phyloP scores from a whole-genome alignment of 2,329 filamentous ascomycete species.

The Colletotrichum sp. region DNA sequence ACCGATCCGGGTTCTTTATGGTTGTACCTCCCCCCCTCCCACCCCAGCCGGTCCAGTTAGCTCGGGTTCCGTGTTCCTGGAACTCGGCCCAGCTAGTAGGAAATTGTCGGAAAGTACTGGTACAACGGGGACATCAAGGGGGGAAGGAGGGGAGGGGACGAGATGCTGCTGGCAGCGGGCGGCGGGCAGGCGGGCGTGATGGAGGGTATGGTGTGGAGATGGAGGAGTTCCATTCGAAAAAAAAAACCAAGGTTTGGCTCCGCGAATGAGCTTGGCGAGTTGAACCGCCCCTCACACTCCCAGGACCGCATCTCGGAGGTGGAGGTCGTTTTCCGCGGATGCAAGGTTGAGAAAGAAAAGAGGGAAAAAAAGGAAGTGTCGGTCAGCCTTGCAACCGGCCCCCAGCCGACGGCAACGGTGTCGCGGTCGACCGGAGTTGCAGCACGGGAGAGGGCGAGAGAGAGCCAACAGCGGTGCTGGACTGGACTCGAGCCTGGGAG shows the following conservation, averaged over 20 bases:
- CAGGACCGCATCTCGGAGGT: background rate
- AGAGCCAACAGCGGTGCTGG: background rate
- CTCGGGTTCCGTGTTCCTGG: background rate
- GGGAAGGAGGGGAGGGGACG: background rate
- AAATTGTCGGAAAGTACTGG: background rate
- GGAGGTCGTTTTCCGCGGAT: background rate
- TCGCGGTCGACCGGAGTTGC: background rate
- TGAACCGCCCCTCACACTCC: background rate
- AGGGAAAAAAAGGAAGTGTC: background rate
- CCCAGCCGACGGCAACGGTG: background rate
- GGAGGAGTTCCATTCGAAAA: background rate
- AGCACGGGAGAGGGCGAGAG: background rate
- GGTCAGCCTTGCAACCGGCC: background rate
- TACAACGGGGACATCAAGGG: background rate
- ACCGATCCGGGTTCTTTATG: background rate
- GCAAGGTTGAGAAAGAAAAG: background rate
- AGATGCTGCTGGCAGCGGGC: background rate
- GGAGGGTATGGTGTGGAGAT: background rate
- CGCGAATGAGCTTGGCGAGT: background rate
- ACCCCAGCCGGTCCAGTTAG: background rate
- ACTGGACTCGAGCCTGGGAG: background rate
- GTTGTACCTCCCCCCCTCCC: background rate
- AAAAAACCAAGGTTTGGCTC: background rate
- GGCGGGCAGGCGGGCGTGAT: background rate
- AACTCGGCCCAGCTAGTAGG: background rate